phyloP scores from a whole-genome alignment of 306 rosid genomes.

The Cucurbita pepo region DNA sequence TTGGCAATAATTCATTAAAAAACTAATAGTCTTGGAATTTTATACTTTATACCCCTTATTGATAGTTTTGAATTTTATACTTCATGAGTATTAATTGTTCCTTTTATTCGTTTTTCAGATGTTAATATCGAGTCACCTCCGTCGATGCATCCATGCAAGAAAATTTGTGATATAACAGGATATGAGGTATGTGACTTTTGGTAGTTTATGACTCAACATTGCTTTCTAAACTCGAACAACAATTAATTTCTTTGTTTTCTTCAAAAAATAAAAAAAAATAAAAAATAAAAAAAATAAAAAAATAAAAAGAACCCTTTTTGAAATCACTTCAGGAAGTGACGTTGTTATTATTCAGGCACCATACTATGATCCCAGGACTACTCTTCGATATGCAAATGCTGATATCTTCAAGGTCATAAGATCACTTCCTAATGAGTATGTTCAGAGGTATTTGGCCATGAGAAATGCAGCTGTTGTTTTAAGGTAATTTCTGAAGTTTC shows the following conservation, averaged over 20 bases:
- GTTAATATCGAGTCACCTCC: slow-evolving; percentile 80
- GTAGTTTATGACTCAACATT: not conserved
- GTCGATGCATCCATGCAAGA: slow-evolving; percentile 83
- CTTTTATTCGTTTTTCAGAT: slow-evolving; percentile 31
- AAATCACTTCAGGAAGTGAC: not conserved
- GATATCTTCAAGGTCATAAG: slow-evolving; percentile 71
- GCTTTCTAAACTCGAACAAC: not conserved
- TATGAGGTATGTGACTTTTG: slow-evolving; percentile 40
- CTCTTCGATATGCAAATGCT: slow-evolving; percentile 67
- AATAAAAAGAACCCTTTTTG: not conserved
- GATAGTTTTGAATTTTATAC: no score
- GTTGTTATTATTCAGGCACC: slow-evolving; percentile 56
- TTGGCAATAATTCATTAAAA: no score
- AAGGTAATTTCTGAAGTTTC: slow-evolving; percentile 19
- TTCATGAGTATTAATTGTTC: not conserved
- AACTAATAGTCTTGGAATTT: no score
- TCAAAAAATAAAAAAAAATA: not conserved
- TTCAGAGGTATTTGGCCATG: slow-evolving; percentile 66
- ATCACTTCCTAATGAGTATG: slow-evolving; percentile 73
- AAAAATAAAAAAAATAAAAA: no score
- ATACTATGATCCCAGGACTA: slow-evolving; percentile 75
- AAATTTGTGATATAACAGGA: slow-evolving; percentile 81
- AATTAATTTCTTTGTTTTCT: not conserved
- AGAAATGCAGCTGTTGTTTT: slow-evolving; percentile 80
- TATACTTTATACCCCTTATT: no score